phyloP scores from a whole-genome alignment of 306 rosid genomes.

The Rosa lucieae region DNA sequence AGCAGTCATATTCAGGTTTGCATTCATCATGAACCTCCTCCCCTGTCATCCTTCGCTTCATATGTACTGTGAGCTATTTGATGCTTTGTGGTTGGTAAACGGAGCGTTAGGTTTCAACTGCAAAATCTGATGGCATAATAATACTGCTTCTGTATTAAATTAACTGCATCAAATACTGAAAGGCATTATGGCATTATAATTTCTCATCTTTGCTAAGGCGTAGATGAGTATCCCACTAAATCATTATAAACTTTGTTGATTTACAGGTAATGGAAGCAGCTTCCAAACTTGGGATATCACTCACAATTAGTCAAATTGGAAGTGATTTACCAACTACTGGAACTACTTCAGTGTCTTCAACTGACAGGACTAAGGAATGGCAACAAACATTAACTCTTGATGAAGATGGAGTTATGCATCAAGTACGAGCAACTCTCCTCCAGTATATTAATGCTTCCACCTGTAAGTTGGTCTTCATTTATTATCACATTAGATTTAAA shows the following conservation, averaged over 20 bases:
- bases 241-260: constrained; percentile 21
- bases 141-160: constrained; percentile 18
- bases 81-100: constrained; percentile 5
- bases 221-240: neutral
- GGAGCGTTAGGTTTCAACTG: neutral
- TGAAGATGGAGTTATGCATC: constrained; percentile 88
- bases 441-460: constrained; percentile 80
- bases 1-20: constrained; percentile 84
- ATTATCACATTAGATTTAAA: constrained; percentile 18
- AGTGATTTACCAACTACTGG: constrained; percentile 53
- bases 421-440: constrained; percentile 69
- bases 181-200: neutral
- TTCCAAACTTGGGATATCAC: constrained; percentile 73
- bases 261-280: constrained; percentile 80
- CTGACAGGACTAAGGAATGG: constrained; percentile 77
- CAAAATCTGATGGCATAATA: constrained; percentile 8
- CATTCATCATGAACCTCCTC: constrained; percentile 17
- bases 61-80: constrained; percentile 5
- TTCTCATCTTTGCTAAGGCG: neutral
- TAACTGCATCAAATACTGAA: neutral
- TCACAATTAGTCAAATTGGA: constrained; percentile 74
- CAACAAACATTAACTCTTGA: constrained; percentile 68
- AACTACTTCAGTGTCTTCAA: constrained; percentile 53
- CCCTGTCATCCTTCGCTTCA: neutral
- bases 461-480: constrained; percentile 42